Conservation (phyloP, 2,329 filamentous ascomycete genomes). For the Claviceps pusilla region DNA sequence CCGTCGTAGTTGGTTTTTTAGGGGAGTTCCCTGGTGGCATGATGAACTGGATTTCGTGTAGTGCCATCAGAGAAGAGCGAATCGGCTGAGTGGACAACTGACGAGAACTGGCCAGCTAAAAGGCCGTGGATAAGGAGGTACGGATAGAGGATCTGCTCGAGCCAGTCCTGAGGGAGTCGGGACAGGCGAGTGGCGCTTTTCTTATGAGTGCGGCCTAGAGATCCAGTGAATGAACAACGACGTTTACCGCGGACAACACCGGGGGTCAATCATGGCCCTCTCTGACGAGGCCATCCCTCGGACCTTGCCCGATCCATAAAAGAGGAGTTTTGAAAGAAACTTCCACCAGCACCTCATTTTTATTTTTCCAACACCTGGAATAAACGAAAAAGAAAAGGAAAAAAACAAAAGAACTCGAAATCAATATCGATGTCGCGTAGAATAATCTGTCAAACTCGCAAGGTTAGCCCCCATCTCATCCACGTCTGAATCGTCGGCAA, state of each 20-base stretch:
- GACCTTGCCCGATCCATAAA: neutral
- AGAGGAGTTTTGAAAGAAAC: neutral
- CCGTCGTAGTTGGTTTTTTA: neutral
- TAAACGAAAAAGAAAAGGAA: too few species aligned
- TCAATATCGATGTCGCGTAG: conserved; percentile 24
- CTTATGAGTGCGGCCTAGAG: neutral
- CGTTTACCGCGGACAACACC: neutral
- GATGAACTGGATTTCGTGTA: neutral
- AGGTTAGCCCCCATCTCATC: neutral
- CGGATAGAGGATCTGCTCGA: neutral
- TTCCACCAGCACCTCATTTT: neutral
- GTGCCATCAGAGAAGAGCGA: neutral
- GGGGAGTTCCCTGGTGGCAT: neutral
- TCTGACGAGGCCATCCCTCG: neutral
- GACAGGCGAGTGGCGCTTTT: neutral
- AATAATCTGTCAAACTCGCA: conserved; percentile 15
- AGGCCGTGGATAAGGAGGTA: neutral
- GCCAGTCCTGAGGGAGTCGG: neutral
- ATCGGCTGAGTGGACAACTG: neutral
- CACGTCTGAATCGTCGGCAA: neutral
- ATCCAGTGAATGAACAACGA: too few species aligned
- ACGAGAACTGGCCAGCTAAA: neutral
- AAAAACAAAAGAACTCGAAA: neutral
- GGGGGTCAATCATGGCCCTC: neutral
- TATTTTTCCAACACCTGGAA: neutral